These are phyloP conservation scores for Cinchona pubescens DNA, from an alignment of 257 asterid genomes.

Conservation along the genomic window DNA sequence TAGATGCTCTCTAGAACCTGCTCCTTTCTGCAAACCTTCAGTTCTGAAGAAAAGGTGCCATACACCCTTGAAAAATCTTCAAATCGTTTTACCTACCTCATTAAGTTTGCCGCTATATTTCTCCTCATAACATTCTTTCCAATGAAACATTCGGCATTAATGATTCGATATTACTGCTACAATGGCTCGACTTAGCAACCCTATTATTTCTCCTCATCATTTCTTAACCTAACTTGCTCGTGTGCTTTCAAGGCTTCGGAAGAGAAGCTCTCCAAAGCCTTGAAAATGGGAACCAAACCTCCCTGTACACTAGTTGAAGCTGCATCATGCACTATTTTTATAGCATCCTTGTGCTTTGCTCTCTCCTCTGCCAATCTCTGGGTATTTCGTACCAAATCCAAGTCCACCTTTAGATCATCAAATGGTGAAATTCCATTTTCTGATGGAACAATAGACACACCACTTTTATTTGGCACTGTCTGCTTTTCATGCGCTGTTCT, in stretches of 20 bases:
- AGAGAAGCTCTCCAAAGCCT: slow-evolving; percentile 81
- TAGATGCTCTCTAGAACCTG: not conserved
- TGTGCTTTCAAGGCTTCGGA: slow-evolving; percentile 73
- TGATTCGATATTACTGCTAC: not conserved
- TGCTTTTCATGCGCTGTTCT: slow-evolving; percentile 35
- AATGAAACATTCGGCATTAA: not conserved
- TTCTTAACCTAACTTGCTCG: slow-evolving; percentile 65
- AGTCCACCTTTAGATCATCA: slow-evolving; percentile 80
- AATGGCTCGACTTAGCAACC: not conserved
- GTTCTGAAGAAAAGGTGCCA: not conserved
- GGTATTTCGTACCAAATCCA: slow-evolving; percentile 66
- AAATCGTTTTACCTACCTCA: not conserved
- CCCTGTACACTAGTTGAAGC: slow-evolving; percentile 87
- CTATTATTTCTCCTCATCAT: slow-evolving; percentile 26
- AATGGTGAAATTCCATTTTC: slow-evolving; percentile 55
- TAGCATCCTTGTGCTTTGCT: slow-evolving; percentile 72
- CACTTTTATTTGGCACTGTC: slow-evolving; percentile 34
- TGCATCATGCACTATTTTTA: slow-evolving; percentile 77
- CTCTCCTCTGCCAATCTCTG: slow-evolving; percentile 68
- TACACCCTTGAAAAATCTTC: not conserved
- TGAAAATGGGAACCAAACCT: slow-evolving; percentile 83
- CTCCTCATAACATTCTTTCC: not conserved
- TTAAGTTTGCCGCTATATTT: not conserved
- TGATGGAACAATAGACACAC: slow-evolving; percentile 51
- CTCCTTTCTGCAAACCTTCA: slow-evolving; percentile 7